Base-by-base conservation (phyloP, 176 grass and related monocot species). In the Hsuehochloa calcarea region DNA sequence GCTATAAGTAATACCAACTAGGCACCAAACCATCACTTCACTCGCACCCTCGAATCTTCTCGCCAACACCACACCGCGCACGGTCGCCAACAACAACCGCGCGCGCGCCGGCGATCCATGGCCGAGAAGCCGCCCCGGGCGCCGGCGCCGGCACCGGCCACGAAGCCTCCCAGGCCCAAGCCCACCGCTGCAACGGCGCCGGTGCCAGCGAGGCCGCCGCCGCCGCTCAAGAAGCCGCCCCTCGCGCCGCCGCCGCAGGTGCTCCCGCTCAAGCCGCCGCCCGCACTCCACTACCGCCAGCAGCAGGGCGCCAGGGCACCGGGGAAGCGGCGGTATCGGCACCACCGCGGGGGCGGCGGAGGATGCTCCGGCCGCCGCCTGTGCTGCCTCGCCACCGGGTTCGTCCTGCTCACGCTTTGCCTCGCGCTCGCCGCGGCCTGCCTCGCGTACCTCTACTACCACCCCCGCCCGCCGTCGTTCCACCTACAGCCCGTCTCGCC, bases 381-480 rank as follows among this genome's bases (percentile, higher is more conserved):
- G 68, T 91, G 87, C 87, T 94, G 87, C 82, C 82, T 88, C 34
- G 81, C 65, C 19, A 77, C 66, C 44, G 77, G 84, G 0, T 17
- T 93, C 71, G 7, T 85, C 52, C 73, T 89, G 3, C 51, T 93
- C 27, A 74, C 40, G 34, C 82, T 84, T 61, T 87, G 89, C 62
- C 81, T 91, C 13, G 91, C 89, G 8, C 80, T 90, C 14, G 90
- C 85, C 15, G 88, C 84, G 0, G 83, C 91, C 5, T 91, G 83
- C 84, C 85, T 98, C 15, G 88, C 90, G 0, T 98, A 98, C 89
- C 96, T 94, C 77, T 94, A 88, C 72, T 94, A 90, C 89, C 96
- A 91, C 64, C 96, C 96, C 5, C 85, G 84, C 52, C 65, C 89
- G 12, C 96, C 89, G 37, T 84, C 92, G 8, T 94, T 97, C 84